Evolutionary conservation across 108 stramenopile species (phyloP).

Genomic region (Phaeodactylum tricornutum): DNA sequence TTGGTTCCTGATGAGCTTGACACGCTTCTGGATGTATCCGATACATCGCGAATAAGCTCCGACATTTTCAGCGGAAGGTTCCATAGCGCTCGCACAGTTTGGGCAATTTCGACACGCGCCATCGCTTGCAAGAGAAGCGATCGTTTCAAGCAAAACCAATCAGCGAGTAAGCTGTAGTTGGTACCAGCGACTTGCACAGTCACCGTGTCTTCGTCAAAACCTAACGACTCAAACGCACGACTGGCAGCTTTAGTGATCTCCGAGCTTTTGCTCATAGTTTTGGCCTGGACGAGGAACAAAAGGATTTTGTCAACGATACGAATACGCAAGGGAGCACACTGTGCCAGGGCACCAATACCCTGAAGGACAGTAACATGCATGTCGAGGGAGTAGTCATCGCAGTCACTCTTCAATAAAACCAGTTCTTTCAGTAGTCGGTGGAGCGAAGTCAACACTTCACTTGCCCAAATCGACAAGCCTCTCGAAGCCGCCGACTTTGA

Average conservation of each 20-base stretch:
- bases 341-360: conserved; percentile 40
- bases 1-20: conserved; percentile 1
- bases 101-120: conserved; percentile 43
- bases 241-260: conserved; percentile 34
- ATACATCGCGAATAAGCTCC: conserved; percentile 13
- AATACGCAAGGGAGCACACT: conserved; percentile 46
- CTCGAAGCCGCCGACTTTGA: conserved; percentile 20
- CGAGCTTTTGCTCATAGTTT: conserved; percentile 17
- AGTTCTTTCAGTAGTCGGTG: conserved; percentile 18
- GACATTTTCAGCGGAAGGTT: not conserved
- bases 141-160: conserved; percentile 52
- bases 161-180: conserved; percentile 41
- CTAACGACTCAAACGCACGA: conserved; percentile 43
- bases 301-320: conserved; percentile 36
- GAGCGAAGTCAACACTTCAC: conserved; percentile 25
- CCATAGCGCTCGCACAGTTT: no score
- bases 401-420: no score
- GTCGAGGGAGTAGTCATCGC: conserved; percentile 5
- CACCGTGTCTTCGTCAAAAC: conserved; percentile 46
- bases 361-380: conserved; percentile 27
- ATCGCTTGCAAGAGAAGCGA: conserved; percentile 47
- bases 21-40: conserved; percentile 9
- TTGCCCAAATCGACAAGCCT: conserved; percentile 30
- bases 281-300: conserved; percentile 31
- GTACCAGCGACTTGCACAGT: conserved; percentile 42